phyloP scores from a whole-genome alignment of 495 filamentous ascomycete genomes.

The Xylaria scruposa region DNA sequence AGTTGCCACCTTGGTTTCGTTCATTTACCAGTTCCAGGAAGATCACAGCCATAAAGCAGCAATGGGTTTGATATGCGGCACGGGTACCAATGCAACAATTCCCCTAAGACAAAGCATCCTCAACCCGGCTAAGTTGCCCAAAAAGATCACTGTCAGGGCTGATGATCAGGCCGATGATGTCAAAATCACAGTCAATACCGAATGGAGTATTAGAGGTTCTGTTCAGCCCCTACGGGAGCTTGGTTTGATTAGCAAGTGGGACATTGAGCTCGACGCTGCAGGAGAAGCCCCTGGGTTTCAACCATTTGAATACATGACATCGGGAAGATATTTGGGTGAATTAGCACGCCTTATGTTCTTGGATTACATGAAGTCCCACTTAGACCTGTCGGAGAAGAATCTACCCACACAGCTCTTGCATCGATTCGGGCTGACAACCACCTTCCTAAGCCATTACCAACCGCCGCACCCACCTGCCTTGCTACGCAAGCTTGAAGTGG shows the following conservation, averaged over 20 bases:
- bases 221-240: constrained; percentile 68
- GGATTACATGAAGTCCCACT: constrained; percentile 65
- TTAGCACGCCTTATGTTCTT: constrained; percentile 74
- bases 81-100: constrained; percentile 83
- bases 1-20: constrained; percentile 78
- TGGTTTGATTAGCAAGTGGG: constrained; percentile 74
- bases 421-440: constrained; percentile 72
- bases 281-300: constrained; percentile 80
- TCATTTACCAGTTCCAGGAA: constrained; percentile 67
- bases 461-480: constrained; percentile 58
- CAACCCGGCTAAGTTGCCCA: constrained; percentile 64
- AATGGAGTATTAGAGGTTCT: constrained; percentile 83
- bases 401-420: constrained; percentile 67
- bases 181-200: constrained; percentile 81
- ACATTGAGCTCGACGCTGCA: constrained; percentile 66
- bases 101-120: constrained; percentile 70
- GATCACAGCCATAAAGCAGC: constrained; percentile 58
- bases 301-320: constrained; percentile 88
- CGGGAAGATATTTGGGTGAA: constrained; percentile 83
- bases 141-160: constrained; percentile 60
- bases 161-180: constrained; percentile 62
- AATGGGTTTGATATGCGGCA: constrained; percentile 84
- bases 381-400: constrained; percentile 43
- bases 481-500: constrained; percentile 56
- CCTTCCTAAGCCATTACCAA: constrained; percentile 71